Base-by-base conservation (phyloP, 1,284 basidiomycete genomes). In the Ganoderma leucocontextum region DNA sequence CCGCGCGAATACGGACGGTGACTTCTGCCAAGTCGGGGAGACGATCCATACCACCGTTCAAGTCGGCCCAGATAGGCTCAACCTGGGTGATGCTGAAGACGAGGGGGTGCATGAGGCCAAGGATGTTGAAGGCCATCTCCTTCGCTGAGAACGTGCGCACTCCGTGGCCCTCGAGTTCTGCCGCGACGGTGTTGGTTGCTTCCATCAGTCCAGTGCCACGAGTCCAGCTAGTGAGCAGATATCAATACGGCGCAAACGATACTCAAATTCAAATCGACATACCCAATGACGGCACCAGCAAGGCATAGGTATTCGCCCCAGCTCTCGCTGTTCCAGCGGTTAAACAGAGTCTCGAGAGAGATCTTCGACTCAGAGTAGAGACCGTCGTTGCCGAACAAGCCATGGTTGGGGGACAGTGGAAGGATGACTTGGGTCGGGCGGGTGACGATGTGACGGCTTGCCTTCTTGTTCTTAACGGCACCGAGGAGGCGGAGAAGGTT, bases 61-160 rank as follows among this genome's bases (percentile, higher is more conserved):
- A 85, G 79, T 99, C 96, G 62, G 96, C 97, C 96, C 97, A 98
- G 78, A 99, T 96, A 8, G 97, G 97, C 80, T 99, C 97, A 67
- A 99, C 97, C 81, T 99, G 98, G n/a, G 97, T 98, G 78, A 99
- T 97, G 81, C 97, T 98, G 87, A 99, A 99, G 63, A 99, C 89
- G n/a, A 99, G 90, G 55, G 98, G 97, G 80, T 99, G 98, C 96
- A 99, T 98, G 60, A 97, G 88, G 74, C 97, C 98, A 67, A 99
- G 91, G 76, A 99, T 95, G 84, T 99, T 99, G 91, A 99, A 99
- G 3, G 97, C 96, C 97, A 99, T 99, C 85, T 99, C 97, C 85
- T 98, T 98, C 61, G 97, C 94, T 3, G 96, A 98, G 90, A 99
- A 99, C 5, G 98, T 99, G 75, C 97, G 91, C 71, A 98, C 94